Base-by-base conservation (phyloP, 768 basidiomycete genomes). In the Collybiopsis luxurians region DNA sequence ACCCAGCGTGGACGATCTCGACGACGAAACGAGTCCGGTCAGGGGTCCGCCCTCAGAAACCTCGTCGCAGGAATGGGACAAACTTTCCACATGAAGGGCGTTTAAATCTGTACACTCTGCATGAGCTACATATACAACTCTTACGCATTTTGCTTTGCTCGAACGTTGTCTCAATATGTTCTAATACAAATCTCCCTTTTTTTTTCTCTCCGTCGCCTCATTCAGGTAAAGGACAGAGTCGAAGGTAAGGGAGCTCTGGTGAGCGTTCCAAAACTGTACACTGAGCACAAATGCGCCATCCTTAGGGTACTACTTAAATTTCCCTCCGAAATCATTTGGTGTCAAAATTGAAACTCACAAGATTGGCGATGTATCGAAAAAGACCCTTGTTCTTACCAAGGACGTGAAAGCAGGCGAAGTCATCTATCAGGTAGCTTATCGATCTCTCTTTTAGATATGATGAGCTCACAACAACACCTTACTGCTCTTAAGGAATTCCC, bases 51-150 rank as follows among this genome's bases (percentile, higher is more conserved):
- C 90, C 54, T 93, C 92, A 56, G 92, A 90, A 75, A 77, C 90
- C 30, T 91, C 92, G 40, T 94, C 92, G 50, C 90, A 91, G 73
- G 92, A 92, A 69, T 94, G 91, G 92, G 92, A 94, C 74, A 87
- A 79, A 63, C 72, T 94, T 75, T 90, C 90, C 58, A 70, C 65
- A 62, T 67, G 59, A 63, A 63, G 54, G 50, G 55, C 64, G 55
- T 66, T 70, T 60, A 72, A 68, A 57, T 61, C 58, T 54, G 39
- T 63, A 53, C 55, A 60, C 57, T 61, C 62, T 62, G 56, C 64
- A 65, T 60, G 54, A 53, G 34, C 34, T 34, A 43, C 27, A 31
- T 26, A 55, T 44, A 45, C 28, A 55, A 55, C 45, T 24, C 36
- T 34, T 47, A 46, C 34, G 28, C 54, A 47, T 55, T 45, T 39